These are phyloP conservation scores for Silene noctiflora DNA, from an alignment of 179 eudicot species.

Conservation along the genomic window DNA sequence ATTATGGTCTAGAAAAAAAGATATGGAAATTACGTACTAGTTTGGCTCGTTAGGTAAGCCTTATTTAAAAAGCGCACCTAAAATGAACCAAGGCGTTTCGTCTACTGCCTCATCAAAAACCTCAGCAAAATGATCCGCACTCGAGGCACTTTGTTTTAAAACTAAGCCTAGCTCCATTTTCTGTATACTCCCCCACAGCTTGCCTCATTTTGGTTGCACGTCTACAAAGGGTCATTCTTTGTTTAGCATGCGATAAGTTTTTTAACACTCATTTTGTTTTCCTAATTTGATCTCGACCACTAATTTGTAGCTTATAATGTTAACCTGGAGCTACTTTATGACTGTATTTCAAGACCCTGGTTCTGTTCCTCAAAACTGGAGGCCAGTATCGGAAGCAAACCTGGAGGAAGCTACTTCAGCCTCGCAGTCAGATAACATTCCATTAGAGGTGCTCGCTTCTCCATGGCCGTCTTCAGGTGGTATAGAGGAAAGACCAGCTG, in stretches of 20 bases:
- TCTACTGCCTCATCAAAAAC: background rate
- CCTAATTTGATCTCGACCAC: constrained; percentile 32
- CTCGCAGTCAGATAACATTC: constrained; percentile 28
- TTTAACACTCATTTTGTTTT: background rate
- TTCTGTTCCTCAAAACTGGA: constrained; percentile 87
- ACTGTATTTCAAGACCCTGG: constrained; percentile 86
- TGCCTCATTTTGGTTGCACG: background rate
- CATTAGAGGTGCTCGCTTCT: constrained; percentile 32
- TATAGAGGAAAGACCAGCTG: constrained; percentile 28
- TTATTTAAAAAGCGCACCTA: no score
- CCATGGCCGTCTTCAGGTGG: constrained; percentile 46
- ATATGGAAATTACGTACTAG: no score
- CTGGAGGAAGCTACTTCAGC: constrained; percentile 49
- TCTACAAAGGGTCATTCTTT: background rate
- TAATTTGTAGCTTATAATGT: constrained; percentile 68
- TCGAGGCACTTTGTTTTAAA: no score
- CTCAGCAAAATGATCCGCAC: no score
- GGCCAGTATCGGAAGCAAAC: constrained; percentile 40
- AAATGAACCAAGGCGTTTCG: background rate
- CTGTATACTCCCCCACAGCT: no score
- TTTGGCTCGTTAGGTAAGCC: no score
- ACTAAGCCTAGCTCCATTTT: no score
- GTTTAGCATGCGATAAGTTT: background rate
- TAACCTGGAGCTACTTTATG: constrained; percentile 85
- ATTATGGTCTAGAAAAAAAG: no score